A percentile compares a stretch with the other conserved stretches of the same genome.
Conservation (phyloP, 306 rosid genomes). For the Medicago lupulina region DNA sequence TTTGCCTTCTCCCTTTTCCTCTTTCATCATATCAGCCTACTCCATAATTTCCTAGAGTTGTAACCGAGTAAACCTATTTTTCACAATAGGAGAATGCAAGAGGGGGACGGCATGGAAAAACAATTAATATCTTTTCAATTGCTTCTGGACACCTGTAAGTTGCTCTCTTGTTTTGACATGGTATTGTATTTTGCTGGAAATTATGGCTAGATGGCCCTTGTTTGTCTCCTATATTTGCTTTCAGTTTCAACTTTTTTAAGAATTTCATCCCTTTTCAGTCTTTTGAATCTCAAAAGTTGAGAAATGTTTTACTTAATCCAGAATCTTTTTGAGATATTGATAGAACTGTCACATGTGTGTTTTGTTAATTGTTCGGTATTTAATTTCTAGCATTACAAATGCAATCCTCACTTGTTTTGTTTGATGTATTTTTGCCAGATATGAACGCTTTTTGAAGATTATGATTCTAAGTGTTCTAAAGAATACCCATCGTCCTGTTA, state of each 20-base stretch:
- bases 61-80: constrained; percentile 37
- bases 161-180: constrained; percentile 38
- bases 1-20: not conserved
- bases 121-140: constrained; percentile 90
- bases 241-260: not conserved
- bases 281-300: not conserved
- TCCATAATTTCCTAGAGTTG: constrained; percentile 28
- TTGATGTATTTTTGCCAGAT: constrained; percentile 62
- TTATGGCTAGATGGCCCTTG: not conserved
- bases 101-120: constrained; percentile 79
- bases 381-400: constrained; percentile 16
- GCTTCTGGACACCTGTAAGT: constrained; percentile 99
- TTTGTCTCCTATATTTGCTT: constrained; percentile 9
- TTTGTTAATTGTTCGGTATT: constrained; percentile 25
- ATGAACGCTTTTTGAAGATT: constrained; percentile 93
- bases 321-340: constrained; percentile 9
- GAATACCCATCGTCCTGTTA: constrained; percentile 92
- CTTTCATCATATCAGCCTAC: constrained; percentile 20
- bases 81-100: constrained; percentile 62
- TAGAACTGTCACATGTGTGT: constrained; percentile 19
- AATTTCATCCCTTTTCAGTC: not conserved
- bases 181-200: constrained; percentile 32
- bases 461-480: constrained; percentile 95
- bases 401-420: constrained; percentile 34
- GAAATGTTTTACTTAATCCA: constrained; percentile 25